Base-by-base conservation (phyloP, 768 basidiomycete genomes). In the Tricholoma flavovirens region DNA sequence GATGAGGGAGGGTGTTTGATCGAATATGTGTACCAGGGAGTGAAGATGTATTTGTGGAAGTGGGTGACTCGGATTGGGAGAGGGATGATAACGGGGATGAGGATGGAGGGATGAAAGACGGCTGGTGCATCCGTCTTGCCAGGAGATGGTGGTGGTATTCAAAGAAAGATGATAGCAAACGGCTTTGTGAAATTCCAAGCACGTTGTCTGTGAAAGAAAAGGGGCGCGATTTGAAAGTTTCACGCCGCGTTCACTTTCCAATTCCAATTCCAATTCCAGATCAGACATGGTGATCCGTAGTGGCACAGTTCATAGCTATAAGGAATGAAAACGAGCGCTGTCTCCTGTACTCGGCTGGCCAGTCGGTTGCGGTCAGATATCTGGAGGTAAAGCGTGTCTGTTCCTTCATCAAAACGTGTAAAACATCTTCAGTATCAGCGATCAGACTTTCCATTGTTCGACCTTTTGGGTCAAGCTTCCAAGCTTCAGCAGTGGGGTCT, bases 1-100 rank as follows among this genome's bases (percentile, higher is more conserved):
- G 68, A 14, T 29, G 35, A 8, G 69, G 69, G 19, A 68, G 55
- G 8, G 51, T 19, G 19, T 33, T 52, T 22, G 51, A 36, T 4
- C 35, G 35, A 7, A 52, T 52, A 12, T 36, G 51, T 4, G 32
- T 51, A 11, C 10, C 19, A 1, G 35, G 21, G 12, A 40, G 38
- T 7, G 38, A 7, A 19, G 38, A 9, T 19, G 38, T 40, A 8
- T 7, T 3, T 1, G 38, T 19, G 14, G 38, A 8, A 17, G 17
- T 40, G 5, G 38, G 17, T 19, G n/a, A n/a, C n/a, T n/a, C n/a
- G n/a, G 38, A 40, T 36, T 36, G 35, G 35, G 35, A 36, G 35
- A 36, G 35, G 5, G 49, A 21, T 30, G 36, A 22, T 35, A 15
- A 4, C 1, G 51, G 51, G 4, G 51, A 38, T 52, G 11, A 36